Conservation (phyloP, 257 asterid genomes). For the Fraxinus cuspidata region DNA sequence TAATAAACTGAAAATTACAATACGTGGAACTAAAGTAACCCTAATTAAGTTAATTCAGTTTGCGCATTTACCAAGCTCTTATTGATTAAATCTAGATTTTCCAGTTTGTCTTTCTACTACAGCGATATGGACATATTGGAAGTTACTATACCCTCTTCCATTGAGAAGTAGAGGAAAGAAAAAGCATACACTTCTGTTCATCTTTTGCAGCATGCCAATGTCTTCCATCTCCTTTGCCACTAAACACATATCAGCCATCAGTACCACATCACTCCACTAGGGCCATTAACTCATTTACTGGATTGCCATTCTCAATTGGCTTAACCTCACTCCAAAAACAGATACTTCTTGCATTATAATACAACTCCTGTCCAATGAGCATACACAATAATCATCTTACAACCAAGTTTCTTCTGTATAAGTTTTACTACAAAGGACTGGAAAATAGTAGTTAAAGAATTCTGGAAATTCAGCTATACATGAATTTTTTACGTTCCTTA, state of each 20-base stretch:
- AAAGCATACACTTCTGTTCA: not conserved
- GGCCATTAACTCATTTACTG: not conserved
- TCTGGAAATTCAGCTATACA: not conserved
- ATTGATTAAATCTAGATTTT: not conserved
- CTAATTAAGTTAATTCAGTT: not conserved
- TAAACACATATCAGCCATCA: not conserved
- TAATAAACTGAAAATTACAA: too few species aligned
- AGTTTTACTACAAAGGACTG: not conserved
- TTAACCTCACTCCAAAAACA: not conserved
- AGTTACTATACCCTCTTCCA: not conserved
- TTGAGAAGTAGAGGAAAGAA: not conserved
- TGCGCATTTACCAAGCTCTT: not conserved
- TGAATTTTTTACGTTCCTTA: not conserved
- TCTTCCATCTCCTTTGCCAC: not conserved
- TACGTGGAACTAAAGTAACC: not conserved
- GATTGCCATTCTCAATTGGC: not conserved
- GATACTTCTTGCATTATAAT: not conserved
- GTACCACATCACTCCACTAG: not conserved
- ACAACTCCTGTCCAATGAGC: not conserved
- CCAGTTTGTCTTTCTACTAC: not conserved
- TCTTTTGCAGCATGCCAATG: not conserved
- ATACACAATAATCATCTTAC: not conserved
- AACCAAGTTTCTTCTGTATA: not conserved
- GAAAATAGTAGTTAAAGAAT: not conserved
- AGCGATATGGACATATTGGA: not conserved